phyloP scores from a whole-genome alignment of 163 green algal genomes.

The Coccomyxa subellipsoidea region DNA sequence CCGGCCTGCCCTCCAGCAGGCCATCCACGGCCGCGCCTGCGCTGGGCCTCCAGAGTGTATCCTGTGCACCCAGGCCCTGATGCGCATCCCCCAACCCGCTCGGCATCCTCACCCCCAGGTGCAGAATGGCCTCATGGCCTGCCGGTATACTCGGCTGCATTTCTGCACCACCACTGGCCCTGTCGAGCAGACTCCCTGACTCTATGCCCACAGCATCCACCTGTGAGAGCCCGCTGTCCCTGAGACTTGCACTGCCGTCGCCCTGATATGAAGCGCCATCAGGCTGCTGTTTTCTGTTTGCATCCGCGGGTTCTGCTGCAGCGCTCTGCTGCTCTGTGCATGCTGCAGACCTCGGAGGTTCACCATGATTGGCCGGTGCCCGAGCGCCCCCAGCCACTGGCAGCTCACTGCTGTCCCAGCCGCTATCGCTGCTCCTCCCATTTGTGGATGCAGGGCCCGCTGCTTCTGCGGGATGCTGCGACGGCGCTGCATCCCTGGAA shows the following conservation, averaged over 20 bases:
- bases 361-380: too few relatives aligned
- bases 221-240: not conserved
- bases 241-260: not conserved
- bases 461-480: not conserved
- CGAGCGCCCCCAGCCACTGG: not conserved
- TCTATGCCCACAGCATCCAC: not conserved
- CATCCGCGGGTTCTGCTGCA: too few relatives aligned
- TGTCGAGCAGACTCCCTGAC: not conserved
- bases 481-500: too few relatives aligned
- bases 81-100: not conserved
- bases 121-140: not conserved
- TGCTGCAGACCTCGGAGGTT: not conserved
- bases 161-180: not conserved
- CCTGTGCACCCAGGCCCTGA: too few relatives aligned
- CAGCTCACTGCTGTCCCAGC: not conserved
- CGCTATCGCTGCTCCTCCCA: too few relatives aligned
- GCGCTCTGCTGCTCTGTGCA: too few relatives aligned
- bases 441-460: too few relatives aligned
- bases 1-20: not conserved
- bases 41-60: not conserved
- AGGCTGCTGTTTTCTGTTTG: too few relatives aligned
- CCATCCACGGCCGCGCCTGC: not conserved
- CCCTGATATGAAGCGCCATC: too few relatives aligned
- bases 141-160: not conserved
- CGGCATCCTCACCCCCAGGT: not conserved